phyloP scores from a whole-genome alignment of 805 yeast genomes.

The Candida multigemmis region DNA sequence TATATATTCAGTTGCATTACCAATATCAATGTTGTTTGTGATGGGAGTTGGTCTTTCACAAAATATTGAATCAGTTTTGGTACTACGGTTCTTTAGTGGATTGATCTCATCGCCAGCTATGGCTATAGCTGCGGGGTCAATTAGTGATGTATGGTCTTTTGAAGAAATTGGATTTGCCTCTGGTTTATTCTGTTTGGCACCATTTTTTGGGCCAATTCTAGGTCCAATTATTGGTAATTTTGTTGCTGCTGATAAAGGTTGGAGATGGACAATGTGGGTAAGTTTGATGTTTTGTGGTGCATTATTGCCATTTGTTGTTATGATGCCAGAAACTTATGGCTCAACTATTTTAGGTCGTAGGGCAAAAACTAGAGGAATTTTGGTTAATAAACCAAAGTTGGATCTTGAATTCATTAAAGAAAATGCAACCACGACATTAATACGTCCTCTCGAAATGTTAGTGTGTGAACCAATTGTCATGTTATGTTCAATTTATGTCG shows the following conservation, averaged over 20 bases:
- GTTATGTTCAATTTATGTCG: conserved; percentile 59
- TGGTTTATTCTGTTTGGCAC: conserved; percentile 70
- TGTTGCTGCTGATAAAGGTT: conserved; percentile 53
- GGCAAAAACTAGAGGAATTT: conserved; percentile 52
- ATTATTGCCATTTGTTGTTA: conserved; percentile 39
- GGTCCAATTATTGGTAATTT: conserved; percentile 73
- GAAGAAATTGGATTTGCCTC: conserved; percentile 60
- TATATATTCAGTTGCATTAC: conserved; percentile 51
- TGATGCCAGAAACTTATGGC: conserved; percentile 69
- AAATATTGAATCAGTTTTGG: conserved; percentile 52
- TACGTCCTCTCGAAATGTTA: conserved; percentile 63
- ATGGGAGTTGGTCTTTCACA: conserved; percentile 65
- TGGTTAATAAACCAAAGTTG: conserved; percentile 26
- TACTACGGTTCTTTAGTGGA: conserved; percentile 69
- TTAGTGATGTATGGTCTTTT: conserved; percentile 61
- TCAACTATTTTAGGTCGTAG: conserved; percentile 53
- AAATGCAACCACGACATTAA: conserved; percentile 41
- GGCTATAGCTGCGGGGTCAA: conserved; percentile 80
- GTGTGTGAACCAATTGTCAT: conserved; percentile 67
- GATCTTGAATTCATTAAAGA: conserved; percentile 32
- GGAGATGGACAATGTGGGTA: conserved; percentile 66
- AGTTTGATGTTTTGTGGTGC: conserved; percentile 60
- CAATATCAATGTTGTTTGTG: conserved; percentile 59
- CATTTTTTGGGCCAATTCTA: conserved; percentile 71
- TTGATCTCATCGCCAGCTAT: conserved; percentile 73